phyloP scores from a whole-genome alignment of 805 yeast genomes.

The Wickerhamomyces alni region DNA sequence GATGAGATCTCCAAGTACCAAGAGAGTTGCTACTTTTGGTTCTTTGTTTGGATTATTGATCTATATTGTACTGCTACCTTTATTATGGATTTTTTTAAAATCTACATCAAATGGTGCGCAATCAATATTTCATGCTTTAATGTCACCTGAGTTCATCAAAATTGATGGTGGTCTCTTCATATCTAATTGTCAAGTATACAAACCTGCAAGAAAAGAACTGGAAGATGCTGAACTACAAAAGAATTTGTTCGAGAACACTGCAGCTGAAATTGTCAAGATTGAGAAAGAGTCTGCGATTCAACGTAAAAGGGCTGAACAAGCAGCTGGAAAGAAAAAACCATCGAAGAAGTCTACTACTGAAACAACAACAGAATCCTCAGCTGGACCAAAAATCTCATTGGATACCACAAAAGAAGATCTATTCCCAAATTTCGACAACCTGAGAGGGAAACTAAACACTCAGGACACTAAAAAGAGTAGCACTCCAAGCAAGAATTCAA shows the following conservation, averaged over 20 bases:
- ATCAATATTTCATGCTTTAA: slow-evolving; percentile 59
- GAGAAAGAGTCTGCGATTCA: slow-evolving; percentile 72
- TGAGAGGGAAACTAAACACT: slow-evolving; percentile 6
- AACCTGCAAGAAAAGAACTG: slow-evolving; percentile 58
- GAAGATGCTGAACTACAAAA: slow-evolving; percentile 56
- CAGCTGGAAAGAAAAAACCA: slow-evolving; percentile 8
- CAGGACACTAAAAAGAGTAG: slow-evolving; percentile 1
- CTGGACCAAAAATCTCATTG: slow-evolving; percentile 2
- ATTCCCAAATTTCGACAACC: slow-evolving; percentile 23
- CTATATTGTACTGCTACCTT: slow-evolving; percentile 67
- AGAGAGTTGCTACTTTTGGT: slow-evolving; percentile 75
- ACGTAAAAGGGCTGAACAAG: slow-evolving; percentile 38
- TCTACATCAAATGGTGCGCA: slow-evolving; percentile 77
- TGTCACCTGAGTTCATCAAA: slow-evolving; percentile 63
- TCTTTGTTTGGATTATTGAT: slow-evolving; percentile 55
- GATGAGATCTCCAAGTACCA: slow-evolving; percentile 81
- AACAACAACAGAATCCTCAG: background rate
- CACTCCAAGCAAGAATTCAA: background rate
- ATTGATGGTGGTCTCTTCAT: slow-evolving; percentile 63
- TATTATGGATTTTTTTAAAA: slow-evolving; percentile 78
- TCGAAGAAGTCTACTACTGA: no score
- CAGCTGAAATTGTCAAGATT: slow-evolving; percentile 43
- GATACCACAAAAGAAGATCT: slow-evolving; percentile 18
- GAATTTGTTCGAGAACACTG: slow-evolving; percentile 56
- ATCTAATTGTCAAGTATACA: slow-evolving; percentile 60